Percentiles rank a stretch among this genome's conserved stretches.
phyloP scores from a whole-genome alignment of 1,284 basidiomycete species.

The Apiotrichum domesticum region DNA sequence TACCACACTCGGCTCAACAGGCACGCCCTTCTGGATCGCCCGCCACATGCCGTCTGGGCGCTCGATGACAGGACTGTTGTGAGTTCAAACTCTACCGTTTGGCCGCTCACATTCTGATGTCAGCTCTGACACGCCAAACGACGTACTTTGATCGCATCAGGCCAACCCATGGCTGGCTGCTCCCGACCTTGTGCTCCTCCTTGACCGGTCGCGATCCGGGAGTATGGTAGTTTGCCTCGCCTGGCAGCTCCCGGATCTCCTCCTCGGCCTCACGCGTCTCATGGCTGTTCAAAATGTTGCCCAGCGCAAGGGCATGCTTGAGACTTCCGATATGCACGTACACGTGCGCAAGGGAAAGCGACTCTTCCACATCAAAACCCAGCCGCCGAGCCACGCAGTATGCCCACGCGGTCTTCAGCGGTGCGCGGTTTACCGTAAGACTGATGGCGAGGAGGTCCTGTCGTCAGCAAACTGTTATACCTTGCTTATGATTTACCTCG shows the following conservation, averaged over 20 bases:
- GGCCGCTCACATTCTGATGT: conserved; percentile 5
- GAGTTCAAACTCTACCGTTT: conserved; percentile 14
- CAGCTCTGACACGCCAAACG: neutral
- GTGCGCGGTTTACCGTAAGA: conserved; percentile 79
- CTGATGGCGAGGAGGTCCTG: conserved; percentile 59
- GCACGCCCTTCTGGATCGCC: conserved; percentile 66
- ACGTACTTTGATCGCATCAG: conserved; percentile 77
- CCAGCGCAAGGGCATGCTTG: conserved; percentile 72
- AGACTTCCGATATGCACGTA: conserved; percentile 89
- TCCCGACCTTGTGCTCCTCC: conserved; percentile 52
- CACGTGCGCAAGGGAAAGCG: conserved; percentile 57
- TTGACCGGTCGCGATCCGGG: conserved; percentile 2
- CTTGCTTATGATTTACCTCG: conserved; percentile 18
- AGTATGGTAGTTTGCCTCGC: conserved; percentile 11
- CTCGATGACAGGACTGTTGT: conserved; percentile 68
- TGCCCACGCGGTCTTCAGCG: conserved; percentile 90
- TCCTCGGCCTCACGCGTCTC: conserved; percentile 47
- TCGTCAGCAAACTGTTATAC: neutral
- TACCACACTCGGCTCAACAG: conserved; percentile 61
- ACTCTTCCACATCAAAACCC: conserved; percentile 79
- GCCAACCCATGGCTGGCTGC: conserved; percentile 85
- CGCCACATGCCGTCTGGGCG: conserved; percentile 66
- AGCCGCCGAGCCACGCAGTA: conserved; percentile 75
- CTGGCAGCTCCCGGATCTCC: conserved; percentile 42
- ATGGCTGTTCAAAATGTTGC: conserved; percentile 53